These are phyloP conservation scores for Domatiomyces catenatus DNA, from an alignment of 2,329 filamentous ascomycete species.

Conservation along the genomic window DNA sequence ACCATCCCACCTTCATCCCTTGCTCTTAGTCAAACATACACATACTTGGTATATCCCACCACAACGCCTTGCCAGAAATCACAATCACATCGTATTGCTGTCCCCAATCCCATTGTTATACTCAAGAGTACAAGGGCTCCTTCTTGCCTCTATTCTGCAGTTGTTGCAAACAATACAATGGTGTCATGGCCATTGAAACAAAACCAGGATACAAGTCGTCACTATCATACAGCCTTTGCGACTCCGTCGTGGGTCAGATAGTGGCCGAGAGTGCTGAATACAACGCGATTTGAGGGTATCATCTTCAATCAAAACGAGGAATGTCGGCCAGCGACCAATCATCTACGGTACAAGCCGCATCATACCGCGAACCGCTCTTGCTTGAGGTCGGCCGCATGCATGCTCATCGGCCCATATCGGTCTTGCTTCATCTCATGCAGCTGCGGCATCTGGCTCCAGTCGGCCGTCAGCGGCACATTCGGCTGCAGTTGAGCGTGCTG, in stretches of 20 bases:
- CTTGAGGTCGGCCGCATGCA: constrained; percentile 7
- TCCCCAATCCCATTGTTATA: background rate
- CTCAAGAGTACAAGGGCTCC: background rate
- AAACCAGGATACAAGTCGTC: background rate
- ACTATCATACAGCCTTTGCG: background rate
- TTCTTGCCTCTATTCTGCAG: background rate
- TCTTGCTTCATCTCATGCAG: constrained; percentile 15
- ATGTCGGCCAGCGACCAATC: background rate
- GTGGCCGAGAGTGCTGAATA: background rate
- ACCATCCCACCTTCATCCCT: background rate
- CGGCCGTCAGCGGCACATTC: constrained; percentile 7
- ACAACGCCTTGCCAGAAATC: background rate
- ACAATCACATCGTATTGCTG: background rate
- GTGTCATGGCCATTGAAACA: background rate
- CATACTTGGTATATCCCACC: background rate
- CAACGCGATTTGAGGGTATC: background rate
- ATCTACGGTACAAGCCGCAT: background rate
- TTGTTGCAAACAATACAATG: background rate
- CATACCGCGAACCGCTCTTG: constrained; percentile 5
- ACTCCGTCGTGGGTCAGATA: background rate
- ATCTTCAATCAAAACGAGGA: background rate
- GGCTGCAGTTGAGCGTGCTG: constrained; percentile 3
- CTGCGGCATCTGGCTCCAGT: constrained; percentile 13
- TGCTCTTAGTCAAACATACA: background rate
- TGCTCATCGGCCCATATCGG: constrained; percentile 10